Conservation (phyloP, 768 basidiomycete species). For the Mycena leptocephala region DNA sequence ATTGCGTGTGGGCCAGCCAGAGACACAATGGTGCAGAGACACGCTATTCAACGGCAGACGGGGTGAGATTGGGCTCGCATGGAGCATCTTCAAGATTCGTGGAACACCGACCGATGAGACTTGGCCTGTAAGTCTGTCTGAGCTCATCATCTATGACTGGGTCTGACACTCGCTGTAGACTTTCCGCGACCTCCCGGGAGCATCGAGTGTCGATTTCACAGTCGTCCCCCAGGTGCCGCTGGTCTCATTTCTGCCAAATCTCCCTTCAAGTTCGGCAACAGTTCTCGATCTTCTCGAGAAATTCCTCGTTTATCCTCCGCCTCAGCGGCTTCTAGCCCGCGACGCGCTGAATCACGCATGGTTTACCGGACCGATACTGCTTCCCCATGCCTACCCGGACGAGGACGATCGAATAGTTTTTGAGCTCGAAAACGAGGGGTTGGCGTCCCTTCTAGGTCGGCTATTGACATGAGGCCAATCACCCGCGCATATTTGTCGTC, state of each 20-base stretch:
- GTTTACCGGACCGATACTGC: constrained; percentile 54
- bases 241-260: constrained; percentile 70
- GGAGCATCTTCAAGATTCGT: constrained; percentile 89
- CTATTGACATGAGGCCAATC: background rate
- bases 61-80: constrained; percentile 90
- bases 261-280: constrained; percentile 57
- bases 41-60: constrained; percentile 81
- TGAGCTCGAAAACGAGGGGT: background rate
- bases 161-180: constrained; percentile 61
- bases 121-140: constrained; percentile 88
- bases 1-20: constrained; percentile 45
- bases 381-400: constrained; percentile 11
- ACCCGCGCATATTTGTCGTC: no score
- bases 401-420: constrained; percentile 8
- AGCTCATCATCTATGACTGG: no score
- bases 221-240: constrained; percentile 67
- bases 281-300: constrained; percentile 70
- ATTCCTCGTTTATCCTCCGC: constrained; percentile 75
- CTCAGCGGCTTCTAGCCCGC: constrained; percentile 61
- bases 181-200: constrained; percentile 76
- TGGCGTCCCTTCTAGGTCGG: background rate
- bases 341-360: constrained; percentile 74
- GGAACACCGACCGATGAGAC: constrained; percentile 81
- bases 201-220: constrained; percentile 75
- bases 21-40: constrained; percentile 59